Base-by-base conservation (phyloP, 805 yeast genomes). In the Teunomyces stri region DNA sequence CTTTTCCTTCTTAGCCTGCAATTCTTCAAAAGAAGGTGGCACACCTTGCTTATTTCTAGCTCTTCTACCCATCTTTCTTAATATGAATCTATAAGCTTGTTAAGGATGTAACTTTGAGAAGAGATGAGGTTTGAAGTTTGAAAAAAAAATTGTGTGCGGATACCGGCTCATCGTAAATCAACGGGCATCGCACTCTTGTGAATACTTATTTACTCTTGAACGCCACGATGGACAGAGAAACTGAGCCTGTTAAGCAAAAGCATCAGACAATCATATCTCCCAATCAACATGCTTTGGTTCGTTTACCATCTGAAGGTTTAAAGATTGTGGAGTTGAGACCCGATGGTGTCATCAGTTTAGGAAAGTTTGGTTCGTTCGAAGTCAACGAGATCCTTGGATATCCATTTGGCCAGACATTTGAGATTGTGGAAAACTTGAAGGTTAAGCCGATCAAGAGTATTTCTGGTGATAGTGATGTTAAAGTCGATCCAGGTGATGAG, bases 21-120 rank as follows among this genome's bases (percentile, higher is more conserved):
- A 84, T 60, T 92, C 96, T 39, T 92, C 98, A 52, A 84, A 74
- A 5, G 90, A 64, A 30, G 97, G 97, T 56, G 98, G 98, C 49
- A 80, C 87, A 40, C 89, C 94, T 72, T 92, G 98, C 76, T 89
- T 92, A 60, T 89, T 86, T 69, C 86, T 89, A 49, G 89, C 88
- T 75, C 88, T 85, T 80, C 96, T 86, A 66, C 98, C 98, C 96
- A 91, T 89, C 36, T 27, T 15, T 28, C 28, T n/a, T 15, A 18
- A 9, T 22, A 38, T 22, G 15, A 27, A 12, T 28, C 34, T 40
- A 40, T 29, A 15, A 27, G 30, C 12, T 15, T 20, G 18, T 36
- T 18, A 20, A 36, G 22, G 15, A 22, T 21, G 21, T 38, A 27
- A 15, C 16, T 13, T 13, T 18, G 16, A 13, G 25, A 22, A 44